These are phyloP conservation scores for Helicocarpus griseus DNA, from an alignment of 2,329 filamentous ascomycete species.

Conservation along the genomic window DNA sequence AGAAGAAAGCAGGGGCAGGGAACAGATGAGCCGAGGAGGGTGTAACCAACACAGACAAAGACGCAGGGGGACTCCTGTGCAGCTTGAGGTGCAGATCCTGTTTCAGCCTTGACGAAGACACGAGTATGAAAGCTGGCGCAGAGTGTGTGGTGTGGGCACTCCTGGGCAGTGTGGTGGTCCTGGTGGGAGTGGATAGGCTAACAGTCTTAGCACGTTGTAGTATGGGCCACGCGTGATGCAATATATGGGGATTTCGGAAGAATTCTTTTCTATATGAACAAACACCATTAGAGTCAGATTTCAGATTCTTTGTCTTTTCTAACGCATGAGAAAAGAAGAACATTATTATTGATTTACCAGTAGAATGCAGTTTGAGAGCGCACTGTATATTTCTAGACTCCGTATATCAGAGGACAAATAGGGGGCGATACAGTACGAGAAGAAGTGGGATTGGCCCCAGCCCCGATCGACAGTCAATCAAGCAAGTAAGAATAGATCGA, in stretches of 20 bases:
- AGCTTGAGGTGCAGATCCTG: slow-evolving; percentile 3
- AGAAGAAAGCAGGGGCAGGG: neutral
- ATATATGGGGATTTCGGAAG: neutral
- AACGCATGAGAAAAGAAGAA: neutral
- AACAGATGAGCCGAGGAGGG: neutral
- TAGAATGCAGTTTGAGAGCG: no score
- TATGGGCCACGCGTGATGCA: neutral
- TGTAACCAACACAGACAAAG: neutral
- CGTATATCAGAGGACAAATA: neutral
- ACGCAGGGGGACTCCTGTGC: neutral
- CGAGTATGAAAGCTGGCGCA: neutral
- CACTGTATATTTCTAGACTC: no score
- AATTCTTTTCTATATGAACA: neutral
- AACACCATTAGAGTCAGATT: no score
- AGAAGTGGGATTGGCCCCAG: no score
- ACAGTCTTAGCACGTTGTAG: neutral
- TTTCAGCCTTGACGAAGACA: slow-evolving; percentile 4
- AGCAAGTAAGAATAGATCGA: no score
- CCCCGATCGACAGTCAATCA: no score
- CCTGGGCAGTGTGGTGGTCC: no score
- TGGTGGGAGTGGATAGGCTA: neutral
- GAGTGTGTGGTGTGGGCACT: neutral
- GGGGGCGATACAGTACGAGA: neutral
- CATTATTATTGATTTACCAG: neutral
- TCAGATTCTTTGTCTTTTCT: no score